Base-by-base conservation (phyloP, 805 yeast genomes). In the Wickerhamomyces subpelliculosus region DNA sequence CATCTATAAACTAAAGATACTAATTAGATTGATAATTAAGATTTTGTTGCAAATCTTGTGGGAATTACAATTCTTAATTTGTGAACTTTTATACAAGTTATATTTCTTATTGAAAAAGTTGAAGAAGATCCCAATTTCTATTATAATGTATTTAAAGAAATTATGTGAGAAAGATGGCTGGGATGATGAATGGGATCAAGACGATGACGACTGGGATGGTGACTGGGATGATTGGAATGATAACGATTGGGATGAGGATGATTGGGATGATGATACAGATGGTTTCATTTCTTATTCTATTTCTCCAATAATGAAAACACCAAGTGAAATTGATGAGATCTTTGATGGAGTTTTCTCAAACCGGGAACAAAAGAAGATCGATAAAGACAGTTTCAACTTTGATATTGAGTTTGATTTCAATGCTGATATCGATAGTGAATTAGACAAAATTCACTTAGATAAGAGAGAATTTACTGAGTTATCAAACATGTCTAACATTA, bases 151-250 rank as follows among this genome's bases (percentile, higher is more conserved):
- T 16, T 30, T 36, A 8, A 30, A 24, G 8, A 20, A 26, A 12
- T 13, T 30, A 2, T 20, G 20, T 13, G 16, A 36, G 8, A 36
- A 36, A 14, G 23, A 26, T 16, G 12, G 18, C 11, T 27, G 23
- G 17, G 13, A 17, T 22, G 35, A 32, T 12, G 27, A 14, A 10
- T 13, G 12, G 7, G 35, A 23, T 24, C 21, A 32, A 8, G 28
- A 32, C 7, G 27, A 23, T 18, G 32, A 27, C 10, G 11, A 35
- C 16, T 35, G 30, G 20, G 30, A n/a, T n/a, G n/a, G 30, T 5
- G 29, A 35, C 19, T 35, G 37, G 37, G 37, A 35, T 27, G 32
- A 13, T 18, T 23, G 26, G 25, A 25, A 34, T 20, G 26, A 22
- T 16, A 20, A 23, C 5, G 13, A 9, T 10, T 32, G 27, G 20